Base-by-base conservation (phyloP, 176 grass and related monocot genomes). In the Poa pratensis region DNA sequence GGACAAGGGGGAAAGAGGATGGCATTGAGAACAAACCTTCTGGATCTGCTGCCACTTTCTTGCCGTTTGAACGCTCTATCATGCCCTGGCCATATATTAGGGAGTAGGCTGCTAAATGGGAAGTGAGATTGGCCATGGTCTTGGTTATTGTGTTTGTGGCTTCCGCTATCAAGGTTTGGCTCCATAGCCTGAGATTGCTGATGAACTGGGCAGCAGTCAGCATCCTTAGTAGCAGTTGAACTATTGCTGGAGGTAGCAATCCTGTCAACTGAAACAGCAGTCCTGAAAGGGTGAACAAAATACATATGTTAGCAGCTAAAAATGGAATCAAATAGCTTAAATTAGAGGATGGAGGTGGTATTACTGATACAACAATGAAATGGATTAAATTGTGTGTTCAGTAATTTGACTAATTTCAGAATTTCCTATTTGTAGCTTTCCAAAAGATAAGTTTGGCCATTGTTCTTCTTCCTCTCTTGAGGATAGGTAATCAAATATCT, bases 91-190 rank as follows among this genome's bases (percentile, higher is more conserved):
- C 93, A 94, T 20, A 88, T 84, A 90, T 95, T 94, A 86, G 80
- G 87, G 86, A 95, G 80, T 84, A 89, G 87, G 26, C 87, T 89
- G 46, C 85, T 66, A 71, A 95, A 98, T 53, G 90, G 91, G 68
- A 94, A 95, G 62, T 73, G 78, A 32, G 84, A 86, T 77, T 65
- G 62, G 61, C 53, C 80, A 75, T 65, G 83, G 22, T 87, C 82
- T 77, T 77, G 51, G 60, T 61, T 78, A 39, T 20, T 79, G 17
- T 91, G 64, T 80, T 61, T 75, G 10, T 49, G 26, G 69, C 62
- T 69, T 54, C 60, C 60, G 9, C 50, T 86, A 53, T 91, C 87
- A 78, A 84, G 17, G 32, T 73, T 53, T 37, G 30, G 2, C 7
- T 78, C 72, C 17, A 84, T 78, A 82, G 76, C 23, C 64, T 68